These are phyloP conservation scores for Suillus weaverae DNA, from an alignment of 768 basidiomycete species.

Conservation along the genomic window DNA sequence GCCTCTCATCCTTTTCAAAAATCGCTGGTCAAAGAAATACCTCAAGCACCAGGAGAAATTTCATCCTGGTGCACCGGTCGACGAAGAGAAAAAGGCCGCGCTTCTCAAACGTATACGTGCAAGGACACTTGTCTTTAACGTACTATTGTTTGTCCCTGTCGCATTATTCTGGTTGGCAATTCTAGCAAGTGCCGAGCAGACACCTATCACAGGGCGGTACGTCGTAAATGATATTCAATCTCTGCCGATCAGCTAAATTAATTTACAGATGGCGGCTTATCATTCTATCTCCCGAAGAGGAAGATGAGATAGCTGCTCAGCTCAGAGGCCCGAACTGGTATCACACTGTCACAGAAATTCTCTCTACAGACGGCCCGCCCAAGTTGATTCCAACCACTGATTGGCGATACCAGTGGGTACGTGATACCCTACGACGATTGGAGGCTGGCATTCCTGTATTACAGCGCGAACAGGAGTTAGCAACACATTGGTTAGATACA, in stretches of 20 bases:
- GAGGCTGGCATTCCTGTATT: constrained; percentile 74
- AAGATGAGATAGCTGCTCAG: constrained; percentile 82
- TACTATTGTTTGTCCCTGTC: constrained; percentile 61
- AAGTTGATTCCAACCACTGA: constrained; percentile 70
- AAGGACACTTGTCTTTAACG: constrained; percentile 49
- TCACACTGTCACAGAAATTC: constrained; percentile 74
- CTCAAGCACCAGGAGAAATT: constrained; percentile 46
- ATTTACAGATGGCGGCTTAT: constrained; percentile 76
- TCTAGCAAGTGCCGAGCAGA: constrained; percentile 70
- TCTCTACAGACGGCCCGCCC: constrained; percentile 62
- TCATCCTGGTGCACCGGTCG: constrained; percentile 42
- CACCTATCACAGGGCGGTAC: constrained; percentile 84
- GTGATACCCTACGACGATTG: constrained; percentile 71
- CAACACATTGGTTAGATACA: constrained; percentile 55
- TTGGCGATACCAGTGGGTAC: constrained; percentile 91
- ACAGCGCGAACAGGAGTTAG: constrained; percentile 55
- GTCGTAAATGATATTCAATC: constrained; percentile 23
- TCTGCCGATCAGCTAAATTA: constrained; percentile 6
- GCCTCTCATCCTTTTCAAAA: constrained; percentile 65
- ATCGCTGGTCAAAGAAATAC: constrained; percentile 47
- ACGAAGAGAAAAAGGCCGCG: constrained; percentile 52
- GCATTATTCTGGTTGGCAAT: constrained; percentile 67
- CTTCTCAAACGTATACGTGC: constrained; percentile 50
- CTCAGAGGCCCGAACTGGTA: constrained; percentile 88
- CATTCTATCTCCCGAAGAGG: constrained; percentile 88